Evolutionary conservation across 371 early-diverging fungal species (phyloP).

Genomic region (Mortierella sp.): DNA sequence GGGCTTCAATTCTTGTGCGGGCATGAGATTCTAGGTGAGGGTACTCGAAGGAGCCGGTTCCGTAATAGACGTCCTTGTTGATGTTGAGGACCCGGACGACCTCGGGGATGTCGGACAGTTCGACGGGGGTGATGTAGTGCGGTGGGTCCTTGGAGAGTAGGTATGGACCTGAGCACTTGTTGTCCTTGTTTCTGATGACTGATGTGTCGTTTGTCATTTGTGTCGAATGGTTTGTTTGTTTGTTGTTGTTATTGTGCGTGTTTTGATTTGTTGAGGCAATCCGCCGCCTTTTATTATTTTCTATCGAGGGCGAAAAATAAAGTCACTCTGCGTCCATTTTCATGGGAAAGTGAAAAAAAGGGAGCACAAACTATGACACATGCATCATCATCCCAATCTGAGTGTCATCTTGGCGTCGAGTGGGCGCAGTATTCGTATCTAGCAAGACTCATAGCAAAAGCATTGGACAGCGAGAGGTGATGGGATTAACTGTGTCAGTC

Average conservation of each 20-base stretch:
- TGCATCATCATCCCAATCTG: neutral
- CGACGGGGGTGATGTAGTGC: slow-evolving; percentile 20
- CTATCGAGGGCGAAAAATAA: neutral
- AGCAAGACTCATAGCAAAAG: neutral
- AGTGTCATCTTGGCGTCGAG: neutral
- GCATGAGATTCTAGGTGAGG: slow-evolving; percentile 26
- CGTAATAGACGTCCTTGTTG: slow-evolving; percentile 23
- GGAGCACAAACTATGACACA: neutral
- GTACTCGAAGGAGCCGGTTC: slow-evolving; percentile 19
- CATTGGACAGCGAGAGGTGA: neutral
- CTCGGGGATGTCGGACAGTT: slow-evolving; percentile 17
- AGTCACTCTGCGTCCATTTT: neutral
- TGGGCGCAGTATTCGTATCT: neutral
- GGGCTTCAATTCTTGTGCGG: neutral
- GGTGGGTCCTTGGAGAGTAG: slow-evolving; percentile 16
- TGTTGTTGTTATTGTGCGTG: neutral
- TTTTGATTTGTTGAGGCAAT: neutral
- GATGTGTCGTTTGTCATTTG: neutral
- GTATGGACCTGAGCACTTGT: slow-evolving; percentile 34
- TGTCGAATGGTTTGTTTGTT: neutral
- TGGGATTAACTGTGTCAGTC: neutral
- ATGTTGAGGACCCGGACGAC: slow-evolving; percentile 24
- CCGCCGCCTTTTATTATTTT: neutral
- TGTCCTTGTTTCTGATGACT: neutral
- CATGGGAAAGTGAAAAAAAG: neutral